These are phyloP conservation scores for Nelumbo lutea DNA, from an alignment of 164 flowering plant genomes.

Conservation along the genomic window DNA sequence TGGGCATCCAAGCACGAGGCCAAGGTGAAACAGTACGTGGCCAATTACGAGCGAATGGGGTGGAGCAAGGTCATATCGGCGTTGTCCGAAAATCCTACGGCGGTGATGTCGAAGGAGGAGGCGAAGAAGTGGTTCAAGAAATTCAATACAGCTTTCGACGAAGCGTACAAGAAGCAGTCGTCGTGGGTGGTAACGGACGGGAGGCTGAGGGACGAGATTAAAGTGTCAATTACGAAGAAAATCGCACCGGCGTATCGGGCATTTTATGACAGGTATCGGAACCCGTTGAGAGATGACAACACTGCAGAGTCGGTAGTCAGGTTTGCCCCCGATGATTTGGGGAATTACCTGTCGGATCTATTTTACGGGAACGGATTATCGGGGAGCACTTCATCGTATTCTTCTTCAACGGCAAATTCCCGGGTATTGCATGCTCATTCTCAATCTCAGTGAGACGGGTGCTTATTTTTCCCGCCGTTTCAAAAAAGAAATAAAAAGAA, in stretches of 20 bases:
- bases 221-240: conserved; percentile 34
- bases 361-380: conserved; percentile 22
- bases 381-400: conserved; percentile 15
- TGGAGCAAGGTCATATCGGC: conserved; percentile 47
- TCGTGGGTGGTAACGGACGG: conserved; percentile 37
- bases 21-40: conserved; percentile 38
- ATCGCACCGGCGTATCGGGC: conserved; percentile 33
- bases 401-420: conserved; percentile 14
- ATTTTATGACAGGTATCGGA: conserved; percentile 25
- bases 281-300: conserved; percentile 14
- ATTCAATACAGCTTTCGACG: conserved; percentile 47
- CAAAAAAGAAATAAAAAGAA: no score
- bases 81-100: conserved; percentile 33
- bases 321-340: conserved; percentile 51
- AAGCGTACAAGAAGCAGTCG: conserved; percentile 37
- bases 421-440: background rate
- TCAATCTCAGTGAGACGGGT: no score
- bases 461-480: no score
- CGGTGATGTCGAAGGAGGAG: conserved; percentile 18
- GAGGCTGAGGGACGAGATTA: conserved; percentile 50
- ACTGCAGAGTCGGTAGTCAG: conserved; percentile 15
- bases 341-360: conserved; percentile 39
- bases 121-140: conserved; percentile 29
- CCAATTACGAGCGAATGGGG: conserved; percentile 43
- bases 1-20: conserved; percentile 47